Evolutionary conservation across 176 grass and related monocot genomes (phyloP), one percentile per base, ranked within the genome.

Genomic region (Bonia amplexicaulis): DNA sequence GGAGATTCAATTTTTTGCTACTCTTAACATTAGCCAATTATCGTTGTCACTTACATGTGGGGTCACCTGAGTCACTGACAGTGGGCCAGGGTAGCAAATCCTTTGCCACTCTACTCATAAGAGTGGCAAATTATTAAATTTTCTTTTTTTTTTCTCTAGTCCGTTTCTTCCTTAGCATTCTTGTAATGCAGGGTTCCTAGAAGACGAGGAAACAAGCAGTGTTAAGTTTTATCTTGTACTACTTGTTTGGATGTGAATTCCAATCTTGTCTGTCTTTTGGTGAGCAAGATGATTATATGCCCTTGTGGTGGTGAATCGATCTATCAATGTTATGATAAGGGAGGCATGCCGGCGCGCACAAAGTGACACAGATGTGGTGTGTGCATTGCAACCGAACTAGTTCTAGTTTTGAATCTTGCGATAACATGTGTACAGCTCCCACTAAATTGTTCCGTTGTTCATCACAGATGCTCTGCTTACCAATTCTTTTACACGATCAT

Each of bases 251-350:
- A 74, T 52, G 84, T 83, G 89, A 68, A 74, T 87, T 71, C 68
- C 85, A 84, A 87, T 87, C 85, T 80, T 91, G 85, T 80, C 89
- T 84, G 61, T 74, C 57, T 87, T 87, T 76, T 5, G 85, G 76
- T 27, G 25, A 62, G 81, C 85, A 91, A 45, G 85, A 87, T 84
- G 89, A 91, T 91, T 73, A 13, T 42, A 31, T 31, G 35, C 62
- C 31, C 49, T 35, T 68, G 27, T 40, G 35, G 61, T 62, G 83
- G 33, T 75, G 85, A 74, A 66, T 57, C 57, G 16, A 72, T 77
- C 55, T 2, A 44, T 39, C 76, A 64, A 42, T 71, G 71, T 0
- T 29, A 82, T 86, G 72, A 86, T 86, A 71, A 62, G 44, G 64
- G 60, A 66, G 58, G 64, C 49, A 71, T 2, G 55, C 52, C 13